phyloP scores from a whole-genome alignment of 768 basidiomycete species.

The Mycena belliarum region DNA sequence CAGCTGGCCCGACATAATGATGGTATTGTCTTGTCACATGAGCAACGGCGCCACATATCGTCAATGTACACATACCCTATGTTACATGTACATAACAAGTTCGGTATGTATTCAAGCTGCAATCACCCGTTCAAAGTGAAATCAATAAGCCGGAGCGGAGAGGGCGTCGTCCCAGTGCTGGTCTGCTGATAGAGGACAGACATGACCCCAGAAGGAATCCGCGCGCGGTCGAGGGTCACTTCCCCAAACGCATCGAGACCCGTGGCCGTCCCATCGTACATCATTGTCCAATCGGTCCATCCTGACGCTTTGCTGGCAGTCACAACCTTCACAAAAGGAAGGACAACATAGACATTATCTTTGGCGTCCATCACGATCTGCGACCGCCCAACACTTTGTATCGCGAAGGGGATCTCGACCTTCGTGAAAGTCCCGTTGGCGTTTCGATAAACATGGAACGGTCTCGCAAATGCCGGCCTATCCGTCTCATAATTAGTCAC shows the following conservation, averaged over 20 bases:
- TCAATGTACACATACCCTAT: no score
- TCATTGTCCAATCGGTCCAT: constrained; percentile 49
- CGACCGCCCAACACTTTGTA: constrained; percentile 45
- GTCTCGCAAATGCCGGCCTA: constrained; percentile 36
- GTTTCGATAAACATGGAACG: constrained; percentile 47
- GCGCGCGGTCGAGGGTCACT: constrained; percentile 44
- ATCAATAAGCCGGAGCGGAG: constrained; percentile 42
- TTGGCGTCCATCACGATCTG: constrained; percentile 44
- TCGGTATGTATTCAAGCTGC: no score
- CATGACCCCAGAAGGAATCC: constrained; percentile 38
- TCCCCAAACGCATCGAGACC: constrained; percentile 48
- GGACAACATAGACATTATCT: constrained; percentile 47
- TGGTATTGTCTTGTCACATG: background rate
- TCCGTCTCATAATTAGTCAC: constrained; percentile 42
- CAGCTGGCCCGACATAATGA: constrained; percentile 23
- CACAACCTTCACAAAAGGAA: constrained; percentile 44
- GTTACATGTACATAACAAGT: no score
- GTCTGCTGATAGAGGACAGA: constrained; percentile 45
- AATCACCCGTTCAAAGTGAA: constrained; percentile 39
- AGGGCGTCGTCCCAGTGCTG: constrained; percentile 44
- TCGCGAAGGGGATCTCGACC: constrained; percentile 45
- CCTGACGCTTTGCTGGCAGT: constrained; percentile 46
- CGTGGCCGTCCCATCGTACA: constrained; percentile 39
- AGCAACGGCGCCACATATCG: no score
- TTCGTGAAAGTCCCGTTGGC: constrained; percentile 44